phyloP scores from a whole-genome alignment of 805 yeast genomes.

The Cyberlindnera euphorbiae region DNA sequence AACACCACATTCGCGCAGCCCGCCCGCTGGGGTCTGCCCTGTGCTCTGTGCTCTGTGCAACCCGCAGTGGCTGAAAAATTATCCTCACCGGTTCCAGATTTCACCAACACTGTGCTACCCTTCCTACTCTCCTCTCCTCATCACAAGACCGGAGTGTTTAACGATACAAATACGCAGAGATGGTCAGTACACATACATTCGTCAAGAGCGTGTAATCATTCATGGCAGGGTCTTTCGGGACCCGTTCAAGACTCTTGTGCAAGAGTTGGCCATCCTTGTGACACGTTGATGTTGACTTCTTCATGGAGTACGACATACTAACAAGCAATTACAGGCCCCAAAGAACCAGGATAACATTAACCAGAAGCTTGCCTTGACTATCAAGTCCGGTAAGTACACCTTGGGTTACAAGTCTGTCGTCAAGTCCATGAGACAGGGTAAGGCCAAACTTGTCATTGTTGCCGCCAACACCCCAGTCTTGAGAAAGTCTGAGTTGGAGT shows the following conservation, averaged over 20 bases:
- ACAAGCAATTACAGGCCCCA: conserved; percentile 73
- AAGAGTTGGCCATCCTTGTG: not conserved
- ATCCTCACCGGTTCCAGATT: conserved; percentile 4
- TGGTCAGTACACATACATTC: too few relatives aligned
- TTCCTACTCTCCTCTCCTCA: conserved; percentile 12
- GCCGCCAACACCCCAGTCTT: conserved; percentile 99
- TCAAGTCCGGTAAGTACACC: conserved; percentile 99
- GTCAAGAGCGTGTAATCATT: too few relatives aligned
- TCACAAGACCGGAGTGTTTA: conserved; percentile 87
- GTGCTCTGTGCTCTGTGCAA: not conserved
- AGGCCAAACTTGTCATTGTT: conserved; percentile 96
- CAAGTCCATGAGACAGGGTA: conserved; percentile 97
- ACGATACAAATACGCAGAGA: conserved; percentile 76
- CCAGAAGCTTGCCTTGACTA: conserved; percentile 96
- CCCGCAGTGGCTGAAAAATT: not conserved
- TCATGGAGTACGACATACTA: conserved; percentile 30
- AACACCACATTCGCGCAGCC: conserved; percentile 7
- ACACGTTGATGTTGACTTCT: not conserved
- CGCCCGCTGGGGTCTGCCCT: too few relatives aligned
- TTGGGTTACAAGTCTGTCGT: conserved; percentile 99
- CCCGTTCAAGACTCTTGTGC: not conserved
- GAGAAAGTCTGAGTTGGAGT: conserved; percentile 99
- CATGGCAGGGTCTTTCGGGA: not conserved
- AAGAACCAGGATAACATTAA: conserved; percentile 89
- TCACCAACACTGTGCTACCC: not conserved